Base-by-base conservation (phyloP, 371 early-diverging fungal species). In the Mucor velutinosus region DNA sequence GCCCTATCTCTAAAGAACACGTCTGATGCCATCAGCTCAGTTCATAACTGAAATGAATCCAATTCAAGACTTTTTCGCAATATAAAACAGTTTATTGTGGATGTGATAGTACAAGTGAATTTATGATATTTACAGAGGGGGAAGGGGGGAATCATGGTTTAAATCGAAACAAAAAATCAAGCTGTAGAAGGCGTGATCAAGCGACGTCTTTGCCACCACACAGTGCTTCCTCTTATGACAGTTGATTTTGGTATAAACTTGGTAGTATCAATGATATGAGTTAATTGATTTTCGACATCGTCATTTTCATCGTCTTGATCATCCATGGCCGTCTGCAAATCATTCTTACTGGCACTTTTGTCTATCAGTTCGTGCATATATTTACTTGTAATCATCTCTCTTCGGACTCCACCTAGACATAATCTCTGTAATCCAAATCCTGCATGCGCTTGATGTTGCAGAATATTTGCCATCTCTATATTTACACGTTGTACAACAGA, bases 141-240 rank as follows among this genome's bases (percentile, higher is more conserved):
- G 8, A 33, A 33, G 8, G 11, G 11, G 27, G 45, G n/a, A 17
- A 30, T 45, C 47, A 47, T 45, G 25, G 41, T 27, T 43, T 43
- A 43, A 43, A 43, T 29, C 5, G 25, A 25, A 41, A 41, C 11
- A 45, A 60, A 41, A 29, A 60, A 60, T 43, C 23, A 45, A 30
- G 27, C 45, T 47, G 43, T n/a, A 30, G 3, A 1, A 17, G 41
- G 7, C 29, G 25, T 60, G 6, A 45, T 21, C 32, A 60, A 53
- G 19, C 67, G 76, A 32, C 72, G 70, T 53, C 80, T 74, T 66
- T 80, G 75, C 83, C 80, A 83, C 80, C 83, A 83, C 49, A 83
- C 69, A 3, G 80, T 75, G 49, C 65, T 78, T 62, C 77, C 80
- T 60, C 78, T 66, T 58, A 83, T 72, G 14, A 80, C 76, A 29